These are phyloP conservation scores for Colletotrichum cordylinicola DNA, from an alignment of 2,329 filamentous ascomycete genomes.

Conservation along the genomic window DNA sequence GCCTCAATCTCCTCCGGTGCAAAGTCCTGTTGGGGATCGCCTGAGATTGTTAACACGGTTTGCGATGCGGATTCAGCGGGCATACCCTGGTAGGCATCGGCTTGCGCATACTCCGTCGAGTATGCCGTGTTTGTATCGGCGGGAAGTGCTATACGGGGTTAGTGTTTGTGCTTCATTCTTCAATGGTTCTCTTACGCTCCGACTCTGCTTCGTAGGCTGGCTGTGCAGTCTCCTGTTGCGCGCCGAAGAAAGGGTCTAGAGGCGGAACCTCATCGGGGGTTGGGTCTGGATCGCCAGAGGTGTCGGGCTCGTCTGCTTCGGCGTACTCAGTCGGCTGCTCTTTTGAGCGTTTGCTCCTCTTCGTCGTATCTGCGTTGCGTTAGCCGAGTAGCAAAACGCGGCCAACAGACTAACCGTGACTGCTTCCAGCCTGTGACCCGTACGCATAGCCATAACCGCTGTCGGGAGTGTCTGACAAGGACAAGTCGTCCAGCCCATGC, in stretches of 20 bases:
- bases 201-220: neutral
- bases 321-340: neutral
- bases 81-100: neutral
- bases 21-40: neutral
- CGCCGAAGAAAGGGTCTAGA: slow-evolving; percentile 12
- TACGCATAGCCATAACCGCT: neutral
- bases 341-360: neutral
- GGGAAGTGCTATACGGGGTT: neutral
- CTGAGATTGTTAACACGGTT: neutral
- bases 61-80: neutral
- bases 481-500: neutral
- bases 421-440: neutral
- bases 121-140: neutral
- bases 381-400: neutral
- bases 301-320: neutral
- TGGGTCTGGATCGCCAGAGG: neutral
- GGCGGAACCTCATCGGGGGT: neutral
- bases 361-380: neutral
- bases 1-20: neutral
- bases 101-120: neutral
- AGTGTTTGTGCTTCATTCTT: neutral
- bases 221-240: neutral
- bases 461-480: neutral
- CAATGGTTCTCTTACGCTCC: neutral
- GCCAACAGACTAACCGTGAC: neutral